These are phyloP conservation scores for Monosporascus sp. DNA, from an alignment of 2,329 filamentous ascomycete species.

Conservation along the genomic window DNA sequence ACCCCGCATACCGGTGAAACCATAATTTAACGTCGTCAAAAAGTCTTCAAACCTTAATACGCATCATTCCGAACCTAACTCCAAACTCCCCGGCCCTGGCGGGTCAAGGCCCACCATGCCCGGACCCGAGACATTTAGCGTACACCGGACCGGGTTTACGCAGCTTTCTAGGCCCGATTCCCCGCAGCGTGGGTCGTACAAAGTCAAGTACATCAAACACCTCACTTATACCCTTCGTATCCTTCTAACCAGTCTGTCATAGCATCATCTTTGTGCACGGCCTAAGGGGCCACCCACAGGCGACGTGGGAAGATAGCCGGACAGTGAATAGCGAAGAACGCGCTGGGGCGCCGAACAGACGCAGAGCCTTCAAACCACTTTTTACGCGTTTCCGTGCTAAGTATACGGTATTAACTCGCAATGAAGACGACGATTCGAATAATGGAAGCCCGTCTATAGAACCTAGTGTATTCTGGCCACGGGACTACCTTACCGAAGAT, in stretches of 20 bases:
- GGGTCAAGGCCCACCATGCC: too few relatives aligned
- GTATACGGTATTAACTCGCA: background rate
- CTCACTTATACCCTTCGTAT: background rate
- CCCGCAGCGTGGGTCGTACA: background rate
- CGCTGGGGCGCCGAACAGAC: conserved; percentile 3
- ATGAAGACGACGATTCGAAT: background rate
- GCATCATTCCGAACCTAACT: background rate
- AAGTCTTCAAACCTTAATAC: too few relatives aligned
- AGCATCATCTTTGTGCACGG: conserved; percentile 32
- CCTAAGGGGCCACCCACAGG: conserved; percentile 26
- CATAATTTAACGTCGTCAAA: too few relatives aligned
- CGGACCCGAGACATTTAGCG: background rate
- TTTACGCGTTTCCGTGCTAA: background rate
- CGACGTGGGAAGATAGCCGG: conserved; percentile 24
- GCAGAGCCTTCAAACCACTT: conserved; percentile 4
- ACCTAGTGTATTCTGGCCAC: conserved; percentile 27
- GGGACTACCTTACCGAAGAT: conserved; percentile 30
- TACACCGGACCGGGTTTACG: conserved; percentile 2
- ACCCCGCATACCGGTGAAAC: too few relatives aligned
- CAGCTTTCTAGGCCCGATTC: background rate
- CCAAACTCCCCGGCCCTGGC: background rate
- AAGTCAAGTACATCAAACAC: conserved; percentile 1
- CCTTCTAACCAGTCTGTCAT: conserved; percentile 29
- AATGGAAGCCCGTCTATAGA: background rate
- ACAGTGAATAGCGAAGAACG: conserved; percentile 1